Percentiles rank a stretch among this genome's conserved stretches.
phyloP scores from a whole-genome alignment of 208 protist genomes.

The Polymyxa betae region DNA sequence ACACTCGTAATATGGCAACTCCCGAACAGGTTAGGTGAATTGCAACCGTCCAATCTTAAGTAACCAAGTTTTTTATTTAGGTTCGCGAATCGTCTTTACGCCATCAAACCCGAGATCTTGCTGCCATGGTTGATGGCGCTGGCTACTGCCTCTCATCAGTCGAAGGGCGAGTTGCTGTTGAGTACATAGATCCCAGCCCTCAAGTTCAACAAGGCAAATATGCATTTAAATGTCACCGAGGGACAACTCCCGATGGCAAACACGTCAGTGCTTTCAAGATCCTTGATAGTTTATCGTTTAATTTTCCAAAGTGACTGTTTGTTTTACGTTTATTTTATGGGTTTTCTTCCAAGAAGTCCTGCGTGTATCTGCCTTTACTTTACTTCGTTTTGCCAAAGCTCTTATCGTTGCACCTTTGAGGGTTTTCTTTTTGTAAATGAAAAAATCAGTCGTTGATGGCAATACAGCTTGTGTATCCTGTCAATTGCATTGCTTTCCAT shows the following conservation, averaged over 20 bases:
- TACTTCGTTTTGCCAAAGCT: too few relatives aligned
- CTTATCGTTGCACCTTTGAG: too few relatives aligned
- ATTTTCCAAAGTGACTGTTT: too few relatives aligned
- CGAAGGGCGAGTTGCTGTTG: slow-evolving; percentile 79
- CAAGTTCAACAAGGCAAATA: slow-evolving; percentile 70
- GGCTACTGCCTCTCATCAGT: slow-evolving; percentile 72
- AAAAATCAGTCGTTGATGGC: background rate
- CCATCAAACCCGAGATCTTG: slow-evolving; percentile 73
- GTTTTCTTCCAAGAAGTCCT: too few relatives aligned
- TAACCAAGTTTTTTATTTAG: slow-evolving; percentile 49
- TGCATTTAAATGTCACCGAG: slow-evolving; percentile 82
- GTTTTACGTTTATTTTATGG: too few relatives aligned
- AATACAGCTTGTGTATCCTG: slow-evolving; percentile 71
- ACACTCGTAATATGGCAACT: slow-evolving; percentile 64
- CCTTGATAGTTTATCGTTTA: too few relatives aligned
- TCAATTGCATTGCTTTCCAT: slow-evolving; percentile 79
- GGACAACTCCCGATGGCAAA: background rate
- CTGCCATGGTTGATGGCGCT: slow-evolving; percentile 3
- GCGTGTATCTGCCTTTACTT: too few relatives aligned
- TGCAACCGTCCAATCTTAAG: background rate
- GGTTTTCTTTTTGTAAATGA: too few relatives aligned
- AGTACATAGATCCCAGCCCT: slow-evolving; percentile 72
- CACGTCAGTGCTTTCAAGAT: background rate
- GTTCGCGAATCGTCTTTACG: slow-evolving; percentile 71
- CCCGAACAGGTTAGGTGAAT: slow-evolving; percentile 53